Evolutionary conservation across 352 stramenopile genomes (phyloP).

Genomic region (Globisporangium lucens): DNA sequence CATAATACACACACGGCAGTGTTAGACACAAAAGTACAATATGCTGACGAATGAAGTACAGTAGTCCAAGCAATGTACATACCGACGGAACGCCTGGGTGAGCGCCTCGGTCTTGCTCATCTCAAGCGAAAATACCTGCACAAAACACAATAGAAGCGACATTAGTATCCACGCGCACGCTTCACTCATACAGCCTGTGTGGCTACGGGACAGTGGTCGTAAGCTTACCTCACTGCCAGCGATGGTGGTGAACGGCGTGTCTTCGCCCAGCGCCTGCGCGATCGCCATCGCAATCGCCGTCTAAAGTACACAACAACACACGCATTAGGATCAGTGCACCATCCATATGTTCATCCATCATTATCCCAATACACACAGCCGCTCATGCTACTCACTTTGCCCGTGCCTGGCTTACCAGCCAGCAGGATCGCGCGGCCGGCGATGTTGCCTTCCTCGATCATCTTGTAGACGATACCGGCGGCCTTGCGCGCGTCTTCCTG

Average conservation of each 20-base stretch:
- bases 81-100: constrained; percentile 95
- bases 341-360: neutral
- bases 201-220: too few relatives aligned
- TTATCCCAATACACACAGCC: neutral
- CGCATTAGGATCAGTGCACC: neutral
- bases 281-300: constrained; percentile 99
- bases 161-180: neutral
- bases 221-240: constrained; percentile 88
- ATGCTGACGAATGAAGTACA: neutral
- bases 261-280: constrained; percentile 95
- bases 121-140: constrained; percentile 96
- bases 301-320: constrained; percentile 21
- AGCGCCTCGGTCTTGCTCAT: constrained; percentile 99
- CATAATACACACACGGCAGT: neutral
- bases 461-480: constrained; percentile 95
- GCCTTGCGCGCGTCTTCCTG: constrained; percentile 92
- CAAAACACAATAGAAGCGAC: neutral
- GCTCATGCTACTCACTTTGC: constrained; percentile 55
- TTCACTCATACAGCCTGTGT: neutral
- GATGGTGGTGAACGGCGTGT: constrained; percentile 99
- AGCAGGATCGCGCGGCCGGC: constrained; percentile 95
- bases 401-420: constrained; percentile 94
- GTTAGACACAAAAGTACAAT: neutral
- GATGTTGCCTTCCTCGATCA: constrained; percentile 99
- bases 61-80: neutral